Conservation (phyloP, 805 yeast genomes). For the Yarrowia phangngaensis region DNA sequence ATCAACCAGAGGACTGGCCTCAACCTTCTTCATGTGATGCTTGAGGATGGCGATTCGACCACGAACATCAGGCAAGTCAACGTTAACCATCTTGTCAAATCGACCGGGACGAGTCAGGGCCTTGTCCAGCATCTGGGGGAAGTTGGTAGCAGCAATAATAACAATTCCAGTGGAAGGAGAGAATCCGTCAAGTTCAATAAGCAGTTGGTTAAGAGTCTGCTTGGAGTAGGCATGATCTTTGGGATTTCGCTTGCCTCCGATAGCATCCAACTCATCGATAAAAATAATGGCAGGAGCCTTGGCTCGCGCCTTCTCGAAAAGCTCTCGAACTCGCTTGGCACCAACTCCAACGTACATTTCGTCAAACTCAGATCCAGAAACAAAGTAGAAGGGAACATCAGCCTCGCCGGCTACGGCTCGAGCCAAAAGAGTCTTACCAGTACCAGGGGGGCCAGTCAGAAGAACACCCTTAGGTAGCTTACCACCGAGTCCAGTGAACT, state of each 20-base stretch:
- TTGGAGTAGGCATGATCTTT: constrained; percentile 97
- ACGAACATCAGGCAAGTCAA: constrained; percentile 95
- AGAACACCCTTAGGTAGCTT: constrained; percentile 95
- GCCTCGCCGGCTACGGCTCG: constrained; percentile 99
- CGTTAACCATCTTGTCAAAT: constrained; percentile 92
- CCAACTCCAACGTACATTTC: constrained; percentile 99
- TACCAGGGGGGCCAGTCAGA: constrained; percentile 98
- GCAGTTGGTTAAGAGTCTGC: constrained; percentile 91
- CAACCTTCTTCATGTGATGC: constrained; percentile 89
- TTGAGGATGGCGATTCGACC: constrained; percentile 90
- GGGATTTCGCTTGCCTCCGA: constrained; percentile 97
- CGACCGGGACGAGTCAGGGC: constrained; percentile 98
- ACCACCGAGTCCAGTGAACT: constrained; percentile 95
- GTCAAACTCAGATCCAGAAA: constrained; percentile 98
- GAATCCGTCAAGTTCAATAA: constrained; percentile 91
- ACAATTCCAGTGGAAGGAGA: constrained; percentile 90
- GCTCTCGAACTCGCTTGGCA: constrained; percentile 93
- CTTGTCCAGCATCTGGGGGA: constrained; percentile 94
- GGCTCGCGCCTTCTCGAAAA: constrained; percentile 87
- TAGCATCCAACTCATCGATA: constrained; percentile 97
- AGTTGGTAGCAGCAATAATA: constrained; percentile 96
- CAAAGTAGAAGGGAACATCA: constrained; percentile 95
- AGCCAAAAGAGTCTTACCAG: constrained; percentile 94
- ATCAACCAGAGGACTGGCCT: constrained; percentile 78
- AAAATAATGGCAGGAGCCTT: constrained; percentile 96